These are phyloP conservation scores for Lodderomyces elongisporus DNA, from an alignment of 1,139 yeast species.

Conservation along the genomic window DNA sequence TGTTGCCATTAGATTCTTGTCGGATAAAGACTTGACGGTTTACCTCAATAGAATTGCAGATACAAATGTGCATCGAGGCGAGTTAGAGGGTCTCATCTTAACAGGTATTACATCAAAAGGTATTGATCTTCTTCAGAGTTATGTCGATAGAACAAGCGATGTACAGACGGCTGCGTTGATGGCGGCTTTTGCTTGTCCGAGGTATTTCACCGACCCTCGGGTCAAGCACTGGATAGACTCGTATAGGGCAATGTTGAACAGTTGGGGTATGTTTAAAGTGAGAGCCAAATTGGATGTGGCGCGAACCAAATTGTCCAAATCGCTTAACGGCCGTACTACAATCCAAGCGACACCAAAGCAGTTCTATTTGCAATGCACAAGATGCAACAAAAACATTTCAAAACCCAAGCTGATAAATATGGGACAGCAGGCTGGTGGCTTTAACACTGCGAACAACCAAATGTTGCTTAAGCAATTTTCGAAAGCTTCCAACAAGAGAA, in stretches of 20 bases:
- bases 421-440: background rate
- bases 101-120: slow-evolving; percentile 89
- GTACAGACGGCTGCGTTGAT: slow-evolving; percentile 89
- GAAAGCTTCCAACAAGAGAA: slow-evolving; percentile 19
- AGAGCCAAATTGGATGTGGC: slow-evolving; percentile 85
- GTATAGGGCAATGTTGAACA: slow-evolving; percentile 69
- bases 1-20: slow-evolving; percentile 78
- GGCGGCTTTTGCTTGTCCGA: slow-evolving; percentile 75
- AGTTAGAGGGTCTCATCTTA: slow-evolving; percentile 81
- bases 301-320: slow-evolving; percentile 59
- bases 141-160: slow-evolving; percentile 85
- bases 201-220: slow-evolving; percentile 67
- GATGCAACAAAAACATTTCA: slow-evolving; percentile 71
- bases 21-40: slow-evolving; percentile 68
- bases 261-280: slow-evolving; percentile 75
- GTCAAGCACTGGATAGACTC: slow-evolving; percentile 75
- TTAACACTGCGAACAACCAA: slow-evolving; percentile 18
- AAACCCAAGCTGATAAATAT: slow-evolving; percentile 19
- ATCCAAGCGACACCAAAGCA: slow-evolving; percentile 62
- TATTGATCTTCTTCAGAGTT: slow-evolving; percentile 75
- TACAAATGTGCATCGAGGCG: slow-evolving; percentile 71
- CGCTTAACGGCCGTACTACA: slow-evolving; percentile 44
- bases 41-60: slow-evolving; percentile 69
- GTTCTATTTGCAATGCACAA: slow-evolving; percentile 70
- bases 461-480: slow-evolving; percentile 37